These are phyloP conservation scores for Crucihimalaya himalaica DNA, from an alignment of 345 rosid species.

Conservation along the genomic window DNA sequence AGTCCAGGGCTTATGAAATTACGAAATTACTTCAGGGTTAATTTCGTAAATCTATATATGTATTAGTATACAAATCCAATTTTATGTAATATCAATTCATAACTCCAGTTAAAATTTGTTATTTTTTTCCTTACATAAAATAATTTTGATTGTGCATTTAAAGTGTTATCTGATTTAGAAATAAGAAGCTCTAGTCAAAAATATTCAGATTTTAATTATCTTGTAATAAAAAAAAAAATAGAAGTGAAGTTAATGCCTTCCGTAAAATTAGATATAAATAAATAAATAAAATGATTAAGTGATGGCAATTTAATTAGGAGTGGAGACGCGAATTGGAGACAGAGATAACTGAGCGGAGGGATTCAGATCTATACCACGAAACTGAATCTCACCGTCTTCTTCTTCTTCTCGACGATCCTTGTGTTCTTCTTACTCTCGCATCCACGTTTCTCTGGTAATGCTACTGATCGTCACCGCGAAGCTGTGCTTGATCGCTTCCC, in stretches of 20 bases:
- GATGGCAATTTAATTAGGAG: neutral
- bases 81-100: neutral
- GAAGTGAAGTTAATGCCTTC: neutral
- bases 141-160: neutral
- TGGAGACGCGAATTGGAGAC: conserved; percentile 11
- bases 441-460: conserved; percentile 26
- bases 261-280: neutral
- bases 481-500: conserved; percentile 30
- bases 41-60: neutral
- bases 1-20: conserved; percentile 67
- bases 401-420: conserved; percentile 18
- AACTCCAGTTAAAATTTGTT: neutral
- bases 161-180: neutral
- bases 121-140: neutral
- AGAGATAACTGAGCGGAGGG: conserved; percentile 32
- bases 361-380: conserved; percentile 37
- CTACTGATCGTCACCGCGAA: conserved; percentile 25
- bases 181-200: neutral
- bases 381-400: conserved; percentile 33
- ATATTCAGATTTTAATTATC: neutral
- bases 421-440: conserved; percentile 5
- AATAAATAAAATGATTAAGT: neutral
- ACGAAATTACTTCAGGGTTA: conserved; percentile 54
- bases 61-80: neutral
- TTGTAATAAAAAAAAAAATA: neutral